phyloP scores from a whole-genome alignment of 768 basidiomycete species.

The Gautieria morchelliformis region DNA sequence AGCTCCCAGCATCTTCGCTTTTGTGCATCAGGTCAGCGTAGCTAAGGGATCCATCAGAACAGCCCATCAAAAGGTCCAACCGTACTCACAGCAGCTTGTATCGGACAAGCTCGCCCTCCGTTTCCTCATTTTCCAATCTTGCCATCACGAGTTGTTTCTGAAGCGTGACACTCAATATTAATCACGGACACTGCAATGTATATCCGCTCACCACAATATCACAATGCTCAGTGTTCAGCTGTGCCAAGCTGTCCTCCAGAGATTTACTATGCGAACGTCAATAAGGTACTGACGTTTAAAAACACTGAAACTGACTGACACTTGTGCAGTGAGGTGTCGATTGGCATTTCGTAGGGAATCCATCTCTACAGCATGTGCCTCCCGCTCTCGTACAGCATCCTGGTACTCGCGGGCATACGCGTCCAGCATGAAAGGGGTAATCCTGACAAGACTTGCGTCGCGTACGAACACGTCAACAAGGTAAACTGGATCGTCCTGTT shows the following conservation, averaged over 20 bases:
- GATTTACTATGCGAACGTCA: slow-evolving; percentile 46
- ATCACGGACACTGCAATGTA: slow-evolving; percentile 7
- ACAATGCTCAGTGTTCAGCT: slow-evolving; percentile 77
- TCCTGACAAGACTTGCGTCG: slow-evolving; percentile 75
- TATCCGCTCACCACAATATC: slow-evolving; percentile 44
- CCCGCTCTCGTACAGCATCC: slow-evolving; percentile 64
- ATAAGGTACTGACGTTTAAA: neutral
- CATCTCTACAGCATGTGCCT: slow-evolving; percentile 77
- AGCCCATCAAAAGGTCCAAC: neutral
- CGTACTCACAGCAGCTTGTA: slow-evolving; percentile 82
- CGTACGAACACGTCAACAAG: slow-evolving; percentile 75
- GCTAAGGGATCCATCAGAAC: slow-evolving; percentile 17
- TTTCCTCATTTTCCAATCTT: slow-evolving; percentile 82
- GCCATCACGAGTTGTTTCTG: slow-evolving; percentile 88
- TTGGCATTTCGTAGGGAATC: slow-evolving; percentile 78
- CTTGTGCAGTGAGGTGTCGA: slow-evolving; percentile 61
- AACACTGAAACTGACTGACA: slow-evolving; percentile 42
- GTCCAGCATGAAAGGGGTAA: slow-evolving; percentile 96
- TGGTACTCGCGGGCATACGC: slow-evolving; percentile 83
- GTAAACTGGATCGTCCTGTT: slow-evolving; percentile 34
- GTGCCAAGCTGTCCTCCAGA: slow-evolving; percentile 69
- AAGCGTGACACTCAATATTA: neutral
- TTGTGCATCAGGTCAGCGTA: slow-evolving; percentile 74
- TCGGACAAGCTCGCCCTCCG: slow-evolving; percentile 87
- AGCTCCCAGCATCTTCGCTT: slow-evolving; percentile 61